Evolutionary conservation across 2,329 filamentous ascomycete genomes (phyloP).

Genomic region (Cercospora sp.): DNA sequence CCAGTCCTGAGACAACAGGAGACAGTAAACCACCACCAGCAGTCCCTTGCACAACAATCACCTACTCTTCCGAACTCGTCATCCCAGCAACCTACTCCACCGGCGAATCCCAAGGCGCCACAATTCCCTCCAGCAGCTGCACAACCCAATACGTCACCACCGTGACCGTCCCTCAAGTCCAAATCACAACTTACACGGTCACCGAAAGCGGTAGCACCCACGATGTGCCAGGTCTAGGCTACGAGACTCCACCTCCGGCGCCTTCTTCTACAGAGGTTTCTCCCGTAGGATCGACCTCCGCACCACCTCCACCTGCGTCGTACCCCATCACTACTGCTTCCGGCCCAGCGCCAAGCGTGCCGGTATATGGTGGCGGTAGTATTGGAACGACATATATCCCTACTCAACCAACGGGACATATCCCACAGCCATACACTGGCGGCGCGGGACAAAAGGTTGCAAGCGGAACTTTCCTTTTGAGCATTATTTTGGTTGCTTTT

Average conservation of each 20-base stretch:
- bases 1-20: slow-evolving; percentile 10
- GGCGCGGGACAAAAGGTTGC: background rate
- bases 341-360: background rate
- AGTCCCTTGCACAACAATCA: slow-evolving; percentile 45
- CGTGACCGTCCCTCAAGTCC: slow-evolving; percentile 48
- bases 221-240: slow-evolving; percentile 25
- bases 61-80: slow-evolving; percentile 41
- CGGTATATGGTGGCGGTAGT: background rate
- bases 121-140: slow-evolving; percentile 37
- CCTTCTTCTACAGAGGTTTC: slow-evolving; percentile 6
- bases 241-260: slow-evolving; percentile 20
- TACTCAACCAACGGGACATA: background rate
- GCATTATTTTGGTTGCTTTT: background rate
- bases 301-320: slow-evolving; percentile 14
- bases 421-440: slow-evolving; percentile 16
- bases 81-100: slow-evolving; percentile 43
- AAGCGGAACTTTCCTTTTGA: background rate
- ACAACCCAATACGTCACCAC: slow-evolving; percentile 42
- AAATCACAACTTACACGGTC: slow-evolving; percentile 28
- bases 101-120: slow-evolving; percentile 37
- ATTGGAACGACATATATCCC: slow-evolving; percentile 19
- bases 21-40: slow-evolving; percentile 28
- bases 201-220: slow-evolving; percentile 22
- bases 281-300: slow-evolving; percentile 1
- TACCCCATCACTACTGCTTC: slow-evolving; percentile 20